These are phyloP conservation scores for Rhizopus stolonifer DNA, from an alignment of 371 early-diverging fungal genomes.

Conservation along the genomic window DNA sequence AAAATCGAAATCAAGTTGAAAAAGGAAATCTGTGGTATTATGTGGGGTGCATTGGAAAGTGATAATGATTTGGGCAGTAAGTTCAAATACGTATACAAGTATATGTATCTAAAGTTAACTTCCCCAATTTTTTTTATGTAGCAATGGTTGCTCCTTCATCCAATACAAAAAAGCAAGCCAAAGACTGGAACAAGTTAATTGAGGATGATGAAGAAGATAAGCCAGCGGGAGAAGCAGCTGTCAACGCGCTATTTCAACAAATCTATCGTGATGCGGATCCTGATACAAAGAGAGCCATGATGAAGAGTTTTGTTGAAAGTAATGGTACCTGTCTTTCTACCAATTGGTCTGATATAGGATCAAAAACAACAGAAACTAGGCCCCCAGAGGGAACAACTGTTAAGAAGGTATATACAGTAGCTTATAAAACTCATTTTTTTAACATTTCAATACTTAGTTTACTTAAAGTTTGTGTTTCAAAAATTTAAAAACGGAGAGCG, in stretches of 20 bases:
- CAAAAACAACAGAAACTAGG: constrained; percentile 75
- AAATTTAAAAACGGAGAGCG: constrained; percentile 20
- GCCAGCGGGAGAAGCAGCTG: constrained; percentile 82
- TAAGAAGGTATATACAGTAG: constrained; percentile 53
- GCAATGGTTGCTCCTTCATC: constrained; percentile 26
- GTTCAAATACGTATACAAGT: constrained; percentile 5
- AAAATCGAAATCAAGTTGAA: constrained; percentile 94
- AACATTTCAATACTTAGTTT: constrained; percentile 9
- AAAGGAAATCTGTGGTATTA: constrained; percentile 69
- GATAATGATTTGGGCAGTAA: constrained; percentile 53
- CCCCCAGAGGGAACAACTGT: constrained; percentile 94
- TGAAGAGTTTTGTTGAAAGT: constrained; percentile 96
- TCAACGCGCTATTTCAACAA: constrained; percentile 88
- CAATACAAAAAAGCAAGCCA: constrained; percentile 48
- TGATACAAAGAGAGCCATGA: constrained; percentile 95
- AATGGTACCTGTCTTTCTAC: constrained; percentile 95
- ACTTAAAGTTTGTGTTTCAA: constrained; percentile 19
- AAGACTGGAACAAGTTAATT: constrained; percentile 83
- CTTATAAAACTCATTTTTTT: background rate
- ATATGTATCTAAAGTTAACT: background rate
- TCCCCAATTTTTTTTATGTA: background rate
- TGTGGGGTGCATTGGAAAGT: constrained; percentile 83
- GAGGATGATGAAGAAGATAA: constrained; percentile 71
- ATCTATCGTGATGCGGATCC: constrained; percentile 91
- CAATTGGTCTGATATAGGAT: constrained; percentile 93